These are phyloP conservation scores for Candida verbasci DNA, from an alignment of 805 yeast genomes.

Conservation along the genomic window DNA sequence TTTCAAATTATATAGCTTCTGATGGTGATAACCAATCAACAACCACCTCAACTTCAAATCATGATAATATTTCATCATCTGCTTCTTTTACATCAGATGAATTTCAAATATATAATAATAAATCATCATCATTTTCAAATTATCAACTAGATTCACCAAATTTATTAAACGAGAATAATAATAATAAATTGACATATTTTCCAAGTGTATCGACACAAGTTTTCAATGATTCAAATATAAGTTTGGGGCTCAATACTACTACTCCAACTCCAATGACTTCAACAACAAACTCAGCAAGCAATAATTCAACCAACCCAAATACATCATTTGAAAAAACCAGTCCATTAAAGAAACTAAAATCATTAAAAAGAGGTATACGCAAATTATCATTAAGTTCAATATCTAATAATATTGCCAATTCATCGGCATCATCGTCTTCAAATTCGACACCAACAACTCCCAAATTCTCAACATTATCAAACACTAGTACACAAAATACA, in stretches of 20 bases:
- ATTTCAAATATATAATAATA: conserved; percentile 3
- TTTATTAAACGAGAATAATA: conserved; percentile 3
- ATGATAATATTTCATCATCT: not conserved
- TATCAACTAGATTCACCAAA: conserved; percentile 17
- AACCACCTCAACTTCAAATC: not conserved
- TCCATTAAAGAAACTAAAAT: conserved; percentile 34
- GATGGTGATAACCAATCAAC: conserved; percentile 6
- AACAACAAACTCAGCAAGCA: not conserved
- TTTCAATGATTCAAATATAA: not conserved
- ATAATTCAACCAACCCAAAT: too few relatives aligned
- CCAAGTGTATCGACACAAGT: conserved; percentile 8
- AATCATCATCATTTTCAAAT: conserved; percentile 7
- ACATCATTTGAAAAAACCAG: conserved; percentile 6
- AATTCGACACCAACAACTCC: conserved; percentile 7
- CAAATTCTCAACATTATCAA: conserved; percentile 1
- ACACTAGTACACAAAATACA: not conserved
- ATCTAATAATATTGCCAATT: not conserved
- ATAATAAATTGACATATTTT: conserved; percentile 9
- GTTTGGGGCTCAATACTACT: conserved; percentile 1
- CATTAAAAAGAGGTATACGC: conserved; percentile 35
- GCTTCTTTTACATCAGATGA: not conserved
- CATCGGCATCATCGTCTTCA: not conserved
- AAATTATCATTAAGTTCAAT: conserved; percentile 25
- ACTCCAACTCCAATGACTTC: not conserved
- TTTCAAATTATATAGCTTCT: not conserved